Evolutionary conservation across 2,329 filamentous ascomycete species (phyloP).

Genomic region (Lithohypha guttulata): DNA sequence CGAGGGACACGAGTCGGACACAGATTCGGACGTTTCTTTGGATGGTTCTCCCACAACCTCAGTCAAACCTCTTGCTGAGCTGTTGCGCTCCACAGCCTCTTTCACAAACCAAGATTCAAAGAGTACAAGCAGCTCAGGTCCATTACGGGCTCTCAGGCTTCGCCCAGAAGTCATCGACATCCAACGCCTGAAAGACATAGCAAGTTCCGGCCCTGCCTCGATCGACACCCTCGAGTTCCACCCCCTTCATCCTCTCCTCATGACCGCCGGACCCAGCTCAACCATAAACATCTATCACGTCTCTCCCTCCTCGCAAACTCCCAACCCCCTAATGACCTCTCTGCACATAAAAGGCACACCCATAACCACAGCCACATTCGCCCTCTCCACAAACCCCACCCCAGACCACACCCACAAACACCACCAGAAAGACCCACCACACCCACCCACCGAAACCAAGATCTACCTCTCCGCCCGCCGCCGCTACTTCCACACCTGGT

Average conservation of each 20-base stretch:
- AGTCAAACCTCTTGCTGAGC: slow-evolving; percentile 63
- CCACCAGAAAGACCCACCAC: neutral
- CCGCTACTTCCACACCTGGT: slow-evolving; percentile 90
- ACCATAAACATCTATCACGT: slow-evolving; percentile 85
- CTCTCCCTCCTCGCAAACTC: slow-evolving; percentile 61
- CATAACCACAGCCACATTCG: slow-evolving; percentile 71
- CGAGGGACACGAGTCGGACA: slow-evolving; percentile 35
- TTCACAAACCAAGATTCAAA: slow-evolving; percentile 46
- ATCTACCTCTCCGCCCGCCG: slow-evolving; percentile 83
- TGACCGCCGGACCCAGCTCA: slow-evolving; percentile 71
- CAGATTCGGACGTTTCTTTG: slow-evolving; percentile 40
- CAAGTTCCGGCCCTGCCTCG: slow-evolving; percentile 50
- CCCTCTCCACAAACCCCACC: slow-evolving; percentile 48
- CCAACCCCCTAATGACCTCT: slow-evolving; percentile 82
- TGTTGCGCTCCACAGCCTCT: slow-evolving; percentile 64
- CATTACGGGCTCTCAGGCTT: slow-evolving; percentile 52
- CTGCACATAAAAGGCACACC: slow-evolving; percentile 76
- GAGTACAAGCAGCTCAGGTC: slow-evolving; percentile 30
- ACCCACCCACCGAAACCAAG: slow-evolving; percentile 14
- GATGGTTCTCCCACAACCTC: slow-evolving; percentile 27
- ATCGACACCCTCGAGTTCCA: slow-evolving; percentile 84
- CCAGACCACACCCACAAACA: neutral
- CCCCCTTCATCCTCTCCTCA: slow-evolving; percentile 70
- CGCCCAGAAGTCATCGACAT: slow-evolving; percentile 84
- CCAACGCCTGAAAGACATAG: slow-evolving; percentile 75